Base-by-base conservation (phyloP, 176 grass and related monocot genomes). In the Hordeum marinum region DNA sequence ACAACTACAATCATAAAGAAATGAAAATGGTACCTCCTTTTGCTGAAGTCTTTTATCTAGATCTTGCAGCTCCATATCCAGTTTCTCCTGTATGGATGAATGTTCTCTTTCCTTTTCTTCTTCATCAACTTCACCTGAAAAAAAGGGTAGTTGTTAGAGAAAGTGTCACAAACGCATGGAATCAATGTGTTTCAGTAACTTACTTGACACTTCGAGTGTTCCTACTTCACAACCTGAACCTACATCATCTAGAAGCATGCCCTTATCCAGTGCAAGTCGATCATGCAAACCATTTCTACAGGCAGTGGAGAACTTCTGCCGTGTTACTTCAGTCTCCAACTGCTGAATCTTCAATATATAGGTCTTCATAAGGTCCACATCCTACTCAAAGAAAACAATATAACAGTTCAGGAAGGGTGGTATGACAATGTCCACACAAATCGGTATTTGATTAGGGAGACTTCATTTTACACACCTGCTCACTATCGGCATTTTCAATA, bases 81-180 rank as follows among this genome's bases (percentile, higher is more conserved):
- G 91, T 80, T 78, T 82, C 35, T 91, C 90, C 87, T 99, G 93
- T 80, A 96, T 52, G 37, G 90, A 96, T 52, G 93, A 91, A 89
- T 99, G 96, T n/a, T 94, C 96, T 79, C 82, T 95, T 81, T 92
- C 91, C 60, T 99, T 95, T 85, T 98, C 93, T 82, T 94, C 87
- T 64, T 90, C 94, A 74, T 94, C 94, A 67, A 81, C 94, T 87
- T 91, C 93, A 86, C 87, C 91, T 91, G 45, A 84, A 83, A 76
- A 60, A 50, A 11, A 54, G 13, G n/a, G 15, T 18, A 11, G 15
- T 59, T 75, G 63, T 29, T 64, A 52, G 43, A 69, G 18, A 3
- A 86, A 78, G 43, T 83, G 54, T 37, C 35, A 84, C 32, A 4
- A 70, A 66, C 12, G 59, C 57, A 71, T 34, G 27, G 9, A 68